A percentile compares a stretch with the other conserved stretches of the same genome.
These are phyloP conservation scores for Larix kaempferi DNA, from an alignment of 75 land plant genomes.

Conservation along the genomic window DNA sequence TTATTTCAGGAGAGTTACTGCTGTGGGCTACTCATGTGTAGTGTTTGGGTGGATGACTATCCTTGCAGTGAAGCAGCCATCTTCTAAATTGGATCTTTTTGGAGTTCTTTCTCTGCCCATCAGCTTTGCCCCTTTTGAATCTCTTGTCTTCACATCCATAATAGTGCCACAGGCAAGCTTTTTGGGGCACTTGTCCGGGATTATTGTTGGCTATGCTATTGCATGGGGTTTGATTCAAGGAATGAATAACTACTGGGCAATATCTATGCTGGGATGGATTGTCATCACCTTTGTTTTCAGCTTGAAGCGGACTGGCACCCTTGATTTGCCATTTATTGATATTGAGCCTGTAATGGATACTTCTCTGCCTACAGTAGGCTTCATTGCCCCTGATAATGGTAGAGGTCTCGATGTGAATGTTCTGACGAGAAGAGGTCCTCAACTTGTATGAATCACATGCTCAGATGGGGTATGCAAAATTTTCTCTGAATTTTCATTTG, in stretches of 20 bases:
- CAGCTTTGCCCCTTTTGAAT: constrained; percentile 98
- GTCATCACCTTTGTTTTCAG: constrained; percentile 60
- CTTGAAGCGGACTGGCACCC: constrained; percentile 68
- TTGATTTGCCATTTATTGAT: constrained; percentile 68
- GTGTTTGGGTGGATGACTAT: constrained; percentile 99
- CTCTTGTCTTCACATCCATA: constrained; percentile 92
- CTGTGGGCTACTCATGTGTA: constrained; percentile 98
- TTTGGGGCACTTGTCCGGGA: constrained; percentile 91
- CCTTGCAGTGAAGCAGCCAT: constrained; percentile 90
- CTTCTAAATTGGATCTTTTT: constrained; percentile 87
- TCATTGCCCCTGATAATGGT: constrained; percentile 45
- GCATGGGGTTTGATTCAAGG: constrained; percentile 98
- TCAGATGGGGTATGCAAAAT: too few relatives aligned
- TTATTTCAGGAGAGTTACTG: constrained; percentile 83
- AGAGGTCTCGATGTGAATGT: constrained; percentile 48
- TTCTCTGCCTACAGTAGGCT: constrained; percentile 71
- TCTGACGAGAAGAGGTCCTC: constrained; percentile 28
- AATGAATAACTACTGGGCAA: constrained; percentile 92
- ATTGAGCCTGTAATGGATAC: constrained; percentile 86
- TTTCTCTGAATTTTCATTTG: too few relatives aligned
- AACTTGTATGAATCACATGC: constrained; percentile 36
- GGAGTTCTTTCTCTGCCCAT: constrained; percentile 94
- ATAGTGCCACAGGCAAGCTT: constrained; percentile 99
- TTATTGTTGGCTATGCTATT: constrained; percentile 90
- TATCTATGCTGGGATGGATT: constrained; percentile 81